Evolutionary conservation across 306 rosid species (phyloP).

Genomic region (cucumber (Cucumis sativus)): DNA sequence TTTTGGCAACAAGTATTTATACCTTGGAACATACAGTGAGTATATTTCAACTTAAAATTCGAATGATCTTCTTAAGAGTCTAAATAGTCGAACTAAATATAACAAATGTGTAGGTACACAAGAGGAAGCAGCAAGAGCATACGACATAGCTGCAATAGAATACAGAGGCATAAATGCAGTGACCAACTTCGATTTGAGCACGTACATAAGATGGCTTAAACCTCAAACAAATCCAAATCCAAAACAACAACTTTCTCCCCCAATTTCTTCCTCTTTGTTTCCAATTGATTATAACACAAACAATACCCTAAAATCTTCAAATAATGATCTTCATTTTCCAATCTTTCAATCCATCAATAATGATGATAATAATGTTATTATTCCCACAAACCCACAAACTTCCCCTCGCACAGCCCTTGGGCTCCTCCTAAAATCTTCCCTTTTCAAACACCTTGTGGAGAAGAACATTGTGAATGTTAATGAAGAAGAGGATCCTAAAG

Average conservation of each 20-base stretch:
- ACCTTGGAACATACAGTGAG: constrained; percentile 33
- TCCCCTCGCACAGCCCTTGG: constrained; percentile 59
- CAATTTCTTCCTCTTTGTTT: neutral
- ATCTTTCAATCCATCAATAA: neutral
- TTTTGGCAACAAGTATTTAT: constrained; percentile 41
- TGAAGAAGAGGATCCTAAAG: constrained; percentile 10
- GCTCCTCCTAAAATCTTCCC: constrained; percentile 61
- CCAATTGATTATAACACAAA: neutral
- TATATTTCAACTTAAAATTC: neutral
- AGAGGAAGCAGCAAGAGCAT: constrained; percentile 44
- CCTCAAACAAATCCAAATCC: neutral
- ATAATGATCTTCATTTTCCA: neutral
- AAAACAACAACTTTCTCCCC: neutral
- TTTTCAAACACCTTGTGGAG: constrained; percentile 53
- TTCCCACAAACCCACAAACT: neutral
- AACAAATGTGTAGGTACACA: constrained; percentile 15
- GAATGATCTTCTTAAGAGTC: no score
- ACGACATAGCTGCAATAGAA: constrained; percentile 36
- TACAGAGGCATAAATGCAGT: constrained; percentile 36
- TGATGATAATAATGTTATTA: neutral
- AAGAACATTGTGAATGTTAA: constrained; percentile 32
- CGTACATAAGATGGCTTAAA: constrained; percentile 36
- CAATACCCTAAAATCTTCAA: neutral
- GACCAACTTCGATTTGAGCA: constrained; percentile 35
- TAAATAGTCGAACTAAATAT: no score